These are phyloP conservation scores for Phytophthora europaea DNA, from an alignment of 352 stramenopile species.

Conservation along the genomic window DNA sequence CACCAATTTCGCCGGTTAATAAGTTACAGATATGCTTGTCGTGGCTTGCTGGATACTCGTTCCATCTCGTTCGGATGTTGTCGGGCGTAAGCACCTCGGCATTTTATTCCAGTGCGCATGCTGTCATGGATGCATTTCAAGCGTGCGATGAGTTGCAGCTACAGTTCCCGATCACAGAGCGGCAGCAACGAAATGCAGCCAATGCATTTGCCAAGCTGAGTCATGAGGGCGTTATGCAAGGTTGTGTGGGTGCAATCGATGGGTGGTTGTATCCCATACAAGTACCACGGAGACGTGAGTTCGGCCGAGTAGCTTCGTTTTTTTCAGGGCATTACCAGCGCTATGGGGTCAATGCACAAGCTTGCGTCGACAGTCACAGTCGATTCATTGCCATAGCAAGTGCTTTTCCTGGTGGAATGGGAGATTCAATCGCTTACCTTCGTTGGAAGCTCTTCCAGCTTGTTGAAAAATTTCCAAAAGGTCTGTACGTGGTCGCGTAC, in stretches of 20 bases:
- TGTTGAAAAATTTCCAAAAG: background rate
- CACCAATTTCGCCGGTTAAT: background rate
- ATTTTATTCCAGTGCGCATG: background rate
- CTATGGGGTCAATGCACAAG: background rate
- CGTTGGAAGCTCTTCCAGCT: background rate
- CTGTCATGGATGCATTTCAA: background rate
- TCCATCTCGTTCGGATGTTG: background rate
- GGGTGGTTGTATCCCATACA: background rate
- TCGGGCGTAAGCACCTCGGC: background rate
- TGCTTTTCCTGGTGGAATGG: background rate
- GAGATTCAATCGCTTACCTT: background rate
- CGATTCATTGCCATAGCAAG: background rate
- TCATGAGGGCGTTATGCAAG: background rate
- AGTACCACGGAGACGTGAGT: background rate
- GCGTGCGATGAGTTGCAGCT: background rate
- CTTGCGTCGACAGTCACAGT: background rate
- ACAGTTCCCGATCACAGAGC: background rate
- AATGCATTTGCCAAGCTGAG: background rate
- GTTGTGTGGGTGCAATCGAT: background rate
- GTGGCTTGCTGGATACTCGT: background rate
- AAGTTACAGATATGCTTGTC: background rate
- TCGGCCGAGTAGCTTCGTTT: background rate
- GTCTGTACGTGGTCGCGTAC: conserved; percentile 1
- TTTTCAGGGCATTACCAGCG: background rate
- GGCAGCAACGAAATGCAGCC: background rate